phyloP scores from a whole-genome alignment of 495 filamentous ascomycete species.

The Hypoxylon crocopeplum region DNA sequence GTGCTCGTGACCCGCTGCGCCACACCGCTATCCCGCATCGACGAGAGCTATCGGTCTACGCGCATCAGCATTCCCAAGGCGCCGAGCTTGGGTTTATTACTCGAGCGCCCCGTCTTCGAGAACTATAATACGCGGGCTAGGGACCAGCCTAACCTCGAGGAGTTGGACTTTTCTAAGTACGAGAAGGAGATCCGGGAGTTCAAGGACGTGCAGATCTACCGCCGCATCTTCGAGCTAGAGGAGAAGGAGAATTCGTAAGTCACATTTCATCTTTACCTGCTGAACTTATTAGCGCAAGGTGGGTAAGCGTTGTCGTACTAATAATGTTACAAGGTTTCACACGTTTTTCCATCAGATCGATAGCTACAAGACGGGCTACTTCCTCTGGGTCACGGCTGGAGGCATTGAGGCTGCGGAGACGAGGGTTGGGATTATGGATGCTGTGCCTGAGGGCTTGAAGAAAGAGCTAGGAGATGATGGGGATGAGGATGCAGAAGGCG shows the following conservation, averaged over 20 bases:
- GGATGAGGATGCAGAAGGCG: conserved; percentile 32
- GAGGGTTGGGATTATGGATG: conserved; percentile 18
- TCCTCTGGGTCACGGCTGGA: conserved; percentile 76
- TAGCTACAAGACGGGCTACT: conserved; percentile 72
- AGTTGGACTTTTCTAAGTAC: conserved; percentile 79
- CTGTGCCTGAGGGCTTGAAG: conserved; percentile 38
- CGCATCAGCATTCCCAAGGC: conserved; percentile 92
- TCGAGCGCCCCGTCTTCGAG: conserved; percentile 91
- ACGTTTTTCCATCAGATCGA: conserved; percentile 86
- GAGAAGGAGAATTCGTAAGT: conserved; percentile 77
- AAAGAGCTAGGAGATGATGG: conserved; percentile 41
- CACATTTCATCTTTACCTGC: not conserved
- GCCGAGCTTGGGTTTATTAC: conserved; percentile 82
- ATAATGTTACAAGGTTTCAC: conserved; percentile 63
- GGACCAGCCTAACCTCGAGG: conserved; percentile 59
- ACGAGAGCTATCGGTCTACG: conserved; percentile 67
- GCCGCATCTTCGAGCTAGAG: conserved; percentile 87
- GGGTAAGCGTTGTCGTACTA: not conserved
- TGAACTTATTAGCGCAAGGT: not conserved
- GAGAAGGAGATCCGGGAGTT: conserved; percentile 82
- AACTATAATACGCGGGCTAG: conserved; percentile 74
- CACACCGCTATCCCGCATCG: conserved; percentile 67
- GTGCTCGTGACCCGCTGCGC: conserved; percentile 84
- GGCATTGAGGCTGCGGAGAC: conserved; percentile 62
- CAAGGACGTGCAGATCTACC: conserved; percentile 92